phyloP scores from a whole-genome alignment of 1,139 yeast species.

The Suhomyces choctaworum region DNA sequence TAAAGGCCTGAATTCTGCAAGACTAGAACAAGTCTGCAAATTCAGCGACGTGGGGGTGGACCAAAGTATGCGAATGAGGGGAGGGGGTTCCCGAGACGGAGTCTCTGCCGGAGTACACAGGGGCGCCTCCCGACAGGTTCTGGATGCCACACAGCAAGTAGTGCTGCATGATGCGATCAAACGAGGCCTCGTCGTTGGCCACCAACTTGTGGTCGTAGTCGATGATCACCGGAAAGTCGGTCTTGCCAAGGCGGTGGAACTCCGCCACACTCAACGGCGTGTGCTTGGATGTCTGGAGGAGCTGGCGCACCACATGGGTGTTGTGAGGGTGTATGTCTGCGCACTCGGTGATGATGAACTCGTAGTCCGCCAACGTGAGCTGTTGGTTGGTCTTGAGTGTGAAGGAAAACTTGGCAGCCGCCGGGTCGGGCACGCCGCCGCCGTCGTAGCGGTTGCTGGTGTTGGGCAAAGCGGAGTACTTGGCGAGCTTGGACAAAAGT shows the following conservation, averaged over 20 bases:
- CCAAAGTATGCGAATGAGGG: conserved; percentile 20
- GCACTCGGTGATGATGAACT: conserved; percentile 37
- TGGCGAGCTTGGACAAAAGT: conserved; percentile 25
- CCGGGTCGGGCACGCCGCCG: conserved; percentile 1
- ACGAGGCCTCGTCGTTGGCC: conserved; percentile 50
- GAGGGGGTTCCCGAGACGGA: conserved; percentile 3
- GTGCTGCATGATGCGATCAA: conserved; percentile 46
- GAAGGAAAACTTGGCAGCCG: conserved; percentile 24
- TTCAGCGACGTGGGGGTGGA: conserved; percentile 50
- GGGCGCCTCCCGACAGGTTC: conserved; percentile 18
- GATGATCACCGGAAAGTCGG: conserved; percentile 49
- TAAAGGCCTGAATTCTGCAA: background rate
- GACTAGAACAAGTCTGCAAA: conserved; percentile 47
- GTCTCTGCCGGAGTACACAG: conserved; percentile 12
- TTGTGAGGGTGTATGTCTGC: conserved; percentile 49
- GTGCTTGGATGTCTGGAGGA: conserved; percentile 15
- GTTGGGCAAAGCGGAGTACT: conserved; percentile 25
- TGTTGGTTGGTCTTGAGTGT: conserved; percentile 27
- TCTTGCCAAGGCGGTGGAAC: conserved; percentile 19
- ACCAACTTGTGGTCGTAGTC: conserved; percentile 56
- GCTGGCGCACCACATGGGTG: conserved; percentile 26
- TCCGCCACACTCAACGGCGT: conserved; percentile 19
- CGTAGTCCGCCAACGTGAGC: conserved; percentile 34
- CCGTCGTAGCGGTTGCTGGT: conserved; percentile 10
- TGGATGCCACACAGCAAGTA: conserved; percentile 43